phyloP scores from a whole-genome alignment of 1,139 yeast genomes.

The Suhomyces anneliseae region DNA sequence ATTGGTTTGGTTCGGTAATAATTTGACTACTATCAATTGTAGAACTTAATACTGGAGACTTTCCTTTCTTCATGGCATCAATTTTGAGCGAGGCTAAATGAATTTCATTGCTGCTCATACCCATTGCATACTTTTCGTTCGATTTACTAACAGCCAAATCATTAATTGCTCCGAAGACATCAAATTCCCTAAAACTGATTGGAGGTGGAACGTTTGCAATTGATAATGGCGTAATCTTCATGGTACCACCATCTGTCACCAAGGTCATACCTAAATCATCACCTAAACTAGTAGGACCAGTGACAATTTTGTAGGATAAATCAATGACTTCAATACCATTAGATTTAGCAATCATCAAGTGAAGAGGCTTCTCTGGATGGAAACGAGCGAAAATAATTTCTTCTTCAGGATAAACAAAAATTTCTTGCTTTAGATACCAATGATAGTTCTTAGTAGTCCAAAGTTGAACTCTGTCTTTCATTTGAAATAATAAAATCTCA shows the following conservation, averaged over 20 bases:
- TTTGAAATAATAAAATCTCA: constrained; percentile 71
- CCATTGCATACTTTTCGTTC: constrained; percentile 60
- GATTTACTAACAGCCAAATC: constrained; percentile 65
- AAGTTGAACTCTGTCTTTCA: constrained; percentile 63
- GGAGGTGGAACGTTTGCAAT: constrained; percentile 97
- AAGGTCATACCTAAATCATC: constrained; percentile 74
- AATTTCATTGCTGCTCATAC: constrained; percentile 43
- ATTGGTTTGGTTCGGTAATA: constrained; percentile 41
- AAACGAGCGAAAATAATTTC: constrained; percentile 59
- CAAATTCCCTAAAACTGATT: constrained; percentile 67
- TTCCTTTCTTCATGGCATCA: constrained; percentile 38
- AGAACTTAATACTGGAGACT: constrained; percentile 47
- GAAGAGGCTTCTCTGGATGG: constrained; percentile 88
- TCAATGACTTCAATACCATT: constrained; percentile 61
- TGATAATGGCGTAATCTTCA: constrained; percentile 78
- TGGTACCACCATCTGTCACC: constrained; percentile 77
- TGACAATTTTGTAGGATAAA: constrained; percentile 60
- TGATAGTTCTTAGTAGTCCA: constrained; percentile 95
- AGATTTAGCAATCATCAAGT: constrained; percentile 62
- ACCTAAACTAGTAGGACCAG: constrained; percentile 71
- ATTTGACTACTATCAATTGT: constrained; percentile 28
- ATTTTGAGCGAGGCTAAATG: constrained; percentile 23
- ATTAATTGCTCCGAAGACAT: constrained; percentile 47
- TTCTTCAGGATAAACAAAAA: constrained; percentile 34
- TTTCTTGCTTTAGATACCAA: constrained; percentile 90